These are phyloP conservation scores for Scheffersomyces lignicola DNA, from an alignment of 1,139 yeast species.

Conservation along the genomic window DNA sequence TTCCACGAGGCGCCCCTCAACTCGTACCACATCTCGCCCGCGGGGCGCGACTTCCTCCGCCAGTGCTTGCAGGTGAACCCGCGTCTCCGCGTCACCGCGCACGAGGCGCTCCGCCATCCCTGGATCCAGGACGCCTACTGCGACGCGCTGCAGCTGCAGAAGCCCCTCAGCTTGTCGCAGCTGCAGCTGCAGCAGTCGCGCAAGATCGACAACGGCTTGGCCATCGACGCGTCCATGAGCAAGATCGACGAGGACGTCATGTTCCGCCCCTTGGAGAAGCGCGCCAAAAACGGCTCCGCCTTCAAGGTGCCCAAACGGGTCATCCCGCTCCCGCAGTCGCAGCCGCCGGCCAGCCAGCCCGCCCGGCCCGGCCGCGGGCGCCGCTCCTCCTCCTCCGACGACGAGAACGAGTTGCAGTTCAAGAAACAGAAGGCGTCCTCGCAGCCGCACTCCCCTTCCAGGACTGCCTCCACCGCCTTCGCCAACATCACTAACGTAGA, in stretches of 20 bases:
- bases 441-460: neutral
- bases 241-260: constrained; percentile 46
- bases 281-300: constrained; percentile 28
- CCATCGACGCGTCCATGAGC: constrained; percentile 38
- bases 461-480: neutral
- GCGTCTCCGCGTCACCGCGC: constrained; percentile 64
- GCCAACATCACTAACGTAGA: constrained; percentile 1
- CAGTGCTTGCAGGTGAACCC: constrained; percentile 77
- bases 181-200: constrained; percentile 67
- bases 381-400: neutral
- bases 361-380: constrained; percentile 11
- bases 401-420: neutral
- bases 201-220: constrained; percentile 49
- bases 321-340: constrained; percentile 44
- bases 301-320: constrained; percentile 47
- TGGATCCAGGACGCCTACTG: constrained; percentile 49
- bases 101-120: constrained; percentile 67
- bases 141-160: constrained; percentile 33
- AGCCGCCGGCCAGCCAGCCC: constrained; percentile 21
- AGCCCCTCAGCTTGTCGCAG: constrained; percentile 63
- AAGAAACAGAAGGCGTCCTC: neutral
- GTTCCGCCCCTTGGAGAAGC: constrained; percentile 43
- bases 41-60: constrained; percentile 69
- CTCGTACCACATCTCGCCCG: constrained; percentile 61
- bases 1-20: constrained; percentile 79